These are phyloP conservation scores for Nicotiana tabacum DNA, from an alignment of 257 asterid species.

Conservation along the genomic window DNA sequence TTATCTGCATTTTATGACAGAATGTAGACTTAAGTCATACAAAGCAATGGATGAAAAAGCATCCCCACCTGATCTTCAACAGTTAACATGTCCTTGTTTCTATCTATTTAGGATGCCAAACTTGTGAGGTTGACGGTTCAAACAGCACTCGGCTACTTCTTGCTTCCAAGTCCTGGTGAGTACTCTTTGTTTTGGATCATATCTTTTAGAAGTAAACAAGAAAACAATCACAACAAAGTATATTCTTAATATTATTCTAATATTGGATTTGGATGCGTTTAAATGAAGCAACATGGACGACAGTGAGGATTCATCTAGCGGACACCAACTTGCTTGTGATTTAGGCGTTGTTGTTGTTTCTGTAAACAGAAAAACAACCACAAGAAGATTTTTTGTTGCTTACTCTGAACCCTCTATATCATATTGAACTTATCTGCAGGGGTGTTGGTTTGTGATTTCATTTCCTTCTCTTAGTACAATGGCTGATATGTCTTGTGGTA, in stretches of 20 bases:
- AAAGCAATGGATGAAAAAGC: neutral
- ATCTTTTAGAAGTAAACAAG: neutral
- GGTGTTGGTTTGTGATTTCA: neutral
- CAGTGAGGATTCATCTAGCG: too few relatives aligned
- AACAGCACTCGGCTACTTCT: neutral
- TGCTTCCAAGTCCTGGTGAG: neutral
- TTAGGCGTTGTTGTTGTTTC: too few relatives aligned
- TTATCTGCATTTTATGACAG: neutral
- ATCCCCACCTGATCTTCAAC: neutral
- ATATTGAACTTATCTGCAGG: slow-evolving; percentile 9
- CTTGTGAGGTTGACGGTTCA: neutral
- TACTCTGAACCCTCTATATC: neutral
- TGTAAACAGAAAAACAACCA: too few relatives aligned
- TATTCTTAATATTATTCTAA: too few relatives aligned
- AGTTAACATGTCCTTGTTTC: neutral
- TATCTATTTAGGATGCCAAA: neutral
- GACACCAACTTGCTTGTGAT: too few relatives aligned
- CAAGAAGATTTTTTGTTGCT: neutral
- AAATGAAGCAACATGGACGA: too few relatives aligned
- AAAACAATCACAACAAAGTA: neutral
- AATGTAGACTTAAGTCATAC: neutral
- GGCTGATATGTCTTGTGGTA: slow-evolving; percentile 1
- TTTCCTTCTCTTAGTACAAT: slow-evolving; percentile 1
- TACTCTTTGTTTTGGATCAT: neutral
- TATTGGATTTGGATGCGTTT: too few relatives aligned